Evolutionary conservation across 352 stramenopile genomes (phyloP), one percentile per base, ranked within the genome.

Genomic region (Globisporangium splendens): DNA sequence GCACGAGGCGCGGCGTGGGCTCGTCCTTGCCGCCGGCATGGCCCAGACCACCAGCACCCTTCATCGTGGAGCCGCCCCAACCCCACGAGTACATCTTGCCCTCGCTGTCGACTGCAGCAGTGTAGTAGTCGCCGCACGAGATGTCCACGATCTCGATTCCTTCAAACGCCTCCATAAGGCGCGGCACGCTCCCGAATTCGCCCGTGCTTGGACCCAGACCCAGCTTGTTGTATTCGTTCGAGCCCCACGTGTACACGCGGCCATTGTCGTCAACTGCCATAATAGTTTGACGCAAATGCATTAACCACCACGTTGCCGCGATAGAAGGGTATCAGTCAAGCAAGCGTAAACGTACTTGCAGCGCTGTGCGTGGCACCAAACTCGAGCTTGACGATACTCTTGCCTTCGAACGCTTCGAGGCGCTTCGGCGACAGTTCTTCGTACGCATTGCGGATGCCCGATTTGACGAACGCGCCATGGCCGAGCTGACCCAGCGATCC

Each of bases 31-130:
- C 85, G 17, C 79, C 79, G 14, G 79, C 83, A 42, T 92, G 85
- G 54, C 85, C 85, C 8, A 95, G 67, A 4, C 81, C 85, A 46
- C 83, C 80, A 2, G 78, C 79, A 20, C 83, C 86, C 46, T 92
- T 91, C 72, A 95, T 86, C 0, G 83, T 89, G 35, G 86, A 93
- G 38, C 86, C 83, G 56, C 86, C 86, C 83, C 80, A 95, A 31
- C 91, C 91, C 89, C 91, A 98, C 66, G 88, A 93, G 70, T 92
- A 97, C 50, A 96, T 81, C 62, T 92, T 91, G 63, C 88, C 88
- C 3, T 95, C 72, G 38, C 64, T 82, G 55, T 95, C 86, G 14
- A 97, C 77, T 0, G 88, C 89, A 14, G 83, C 84, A 21, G 89
- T 97, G 59, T 94, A 93, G 57, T 88, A 88, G 52, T 95, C 80